Evolutionary conservation across 1,284 basidiomycete genomes (phyloP).

Genomic region (Leccinum subrobustum): DNA sequence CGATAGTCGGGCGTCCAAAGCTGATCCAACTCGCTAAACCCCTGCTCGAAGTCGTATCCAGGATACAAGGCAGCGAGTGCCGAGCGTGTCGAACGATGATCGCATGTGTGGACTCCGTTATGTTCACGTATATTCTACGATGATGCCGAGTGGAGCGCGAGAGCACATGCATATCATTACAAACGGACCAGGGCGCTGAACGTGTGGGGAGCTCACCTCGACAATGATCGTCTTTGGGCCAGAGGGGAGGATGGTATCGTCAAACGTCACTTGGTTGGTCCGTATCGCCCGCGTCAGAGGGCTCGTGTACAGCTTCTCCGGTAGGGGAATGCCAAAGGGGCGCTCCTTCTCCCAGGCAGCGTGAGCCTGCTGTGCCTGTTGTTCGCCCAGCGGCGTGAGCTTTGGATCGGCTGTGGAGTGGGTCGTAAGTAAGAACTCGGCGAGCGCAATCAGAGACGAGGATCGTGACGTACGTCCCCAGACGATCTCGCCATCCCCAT

Average conservation of each 20-base stretch:
- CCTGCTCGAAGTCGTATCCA: constrained; percentile 59
- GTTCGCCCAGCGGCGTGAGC: constrained; percentile 64
- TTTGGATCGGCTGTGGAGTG: constrained; percentile 62
- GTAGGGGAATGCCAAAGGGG: constrained; percentile 52
- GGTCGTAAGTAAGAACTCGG: constrained; percentile 1
- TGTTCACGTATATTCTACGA: constrained; percentile 65
- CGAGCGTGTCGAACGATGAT: constrained; percentile 56
- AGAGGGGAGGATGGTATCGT: constrained; percentile 34
- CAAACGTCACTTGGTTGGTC: constrained; percentile 69
- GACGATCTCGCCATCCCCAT: constrained; percentile 67
- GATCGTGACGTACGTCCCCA: constrained; percentile 70
- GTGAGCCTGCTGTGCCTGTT: constrained; percentile 60
- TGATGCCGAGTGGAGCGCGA: background rate
- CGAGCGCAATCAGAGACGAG: background rate
- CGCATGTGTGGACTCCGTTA: constrained; percentile 74
- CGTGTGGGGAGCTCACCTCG: constrained; percentile 42
- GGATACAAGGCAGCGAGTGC: constrained; percentile 61
- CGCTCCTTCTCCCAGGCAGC: constrained; percentile 61
- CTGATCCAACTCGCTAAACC: constrained; percentile 71
- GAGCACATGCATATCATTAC: background rate
- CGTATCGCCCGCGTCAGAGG: constrained; percentile 72
- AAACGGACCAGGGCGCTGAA: background rate
- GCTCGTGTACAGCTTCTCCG: constrained; percentile 64
- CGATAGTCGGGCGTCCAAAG: constrained; percentile 66
- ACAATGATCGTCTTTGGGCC: constrained; percentile 39